phyloP scores from a whole-genome alignment of 1,284 basidiomycete species.

The Ceratobasidium sp. region DNA sequence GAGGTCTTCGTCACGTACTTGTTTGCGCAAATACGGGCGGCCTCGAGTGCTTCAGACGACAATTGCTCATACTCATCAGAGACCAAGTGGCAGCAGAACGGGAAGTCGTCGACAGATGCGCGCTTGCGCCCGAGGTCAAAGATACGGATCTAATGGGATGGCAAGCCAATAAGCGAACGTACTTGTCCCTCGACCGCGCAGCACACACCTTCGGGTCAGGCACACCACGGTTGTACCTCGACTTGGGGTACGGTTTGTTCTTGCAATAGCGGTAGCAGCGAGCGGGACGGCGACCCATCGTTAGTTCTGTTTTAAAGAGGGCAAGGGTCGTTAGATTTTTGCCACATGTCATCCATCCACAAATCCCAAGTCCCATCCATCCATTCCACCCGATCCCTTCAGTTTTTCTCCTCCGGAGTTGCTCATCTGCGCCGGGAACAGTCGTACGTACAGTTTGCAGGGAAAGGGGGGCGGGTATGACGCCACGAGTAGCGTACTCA shows the following conservation, averaged over 20 bases:
- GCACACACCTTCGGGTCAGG: conserved; percentile 85
- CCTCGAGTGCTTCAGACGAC: conserved; percentile 95
- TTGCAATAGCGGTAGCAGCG: conserved; percentile 98
- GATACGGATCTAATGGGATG: conserved; percentile 81
- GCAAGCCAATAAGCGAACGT: conserved; percentile 19
- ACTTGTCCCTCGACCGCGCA: not conserved
- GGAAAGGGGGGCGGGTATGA: conserved; percentile 15
- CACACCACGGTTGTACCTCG: conserved; percentile 98
- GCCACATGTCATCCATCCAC: conserved; percentile 44
- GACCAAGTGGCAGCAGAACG: conserved; percentile 95
- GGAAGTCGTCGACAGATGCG: conserved; percentile 97
- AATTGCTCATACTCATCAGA: conserved; percentile 99
- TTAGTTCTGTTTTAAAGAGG: conserved; percentile 35
- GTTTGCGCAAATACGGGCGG: conserved; percentile 99
- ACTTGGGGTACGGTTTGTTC: conserved; percentile 97
- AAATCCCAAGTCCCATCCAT: conserved; percentile 31
- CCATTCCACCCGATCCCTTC: not conserved
- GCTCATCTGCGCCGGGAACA: not conserved
- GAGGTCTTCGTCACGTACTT: conserved; percentile 99
- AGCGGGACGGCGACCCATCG: conserved; percentile 95
- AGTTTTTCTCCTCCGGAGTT: conserved; percentile 3
- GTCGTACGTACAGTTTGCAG: conserved; percentile 32
- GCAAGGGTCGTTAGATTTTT: conserved; percentile 41
- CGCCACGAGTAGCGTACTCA: conserved; percentile 24
- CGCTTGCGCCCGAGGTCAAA: conserved; percentile 96